A percentile compares a stretch with the other conserved stretches of the same genome.
phyloP scores from a whole-genome alignment of 2,329 filamentous ascomycete genomes.

The Metarhizium robertsii region DNA sequence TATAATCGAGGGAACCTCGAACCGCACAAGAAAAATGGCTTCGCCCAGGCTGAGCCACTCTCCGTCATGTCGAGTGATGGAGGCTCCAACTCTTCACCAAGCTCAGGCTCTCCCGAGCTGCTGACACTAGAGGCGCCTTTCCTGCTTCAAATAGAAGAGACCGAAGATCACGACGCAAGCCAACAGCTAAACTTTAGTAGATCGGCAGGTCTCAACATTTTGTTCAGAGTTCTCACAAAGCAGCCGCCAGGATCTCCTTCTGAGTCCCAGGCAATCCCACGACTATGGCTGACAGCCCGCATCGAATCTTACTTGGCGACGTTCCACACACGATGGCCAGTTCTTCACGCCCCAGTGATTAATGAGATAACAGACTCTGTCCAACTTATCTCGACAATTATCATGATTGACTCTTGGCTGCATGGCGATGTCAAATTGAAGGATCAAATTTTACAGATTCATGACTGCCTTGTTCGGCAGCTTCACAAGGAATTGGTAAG shows the following conservation, averaged over 20 bases:
- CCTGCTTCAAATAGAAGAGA: conserved; percentile 1
- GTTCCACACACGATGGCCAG: conserved; percentile 32
- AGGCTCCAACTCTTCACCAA: not conserved
- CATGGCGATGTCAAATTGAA: conserved; percentile 16
- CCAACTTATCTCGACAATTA: conserved; percentile 18
- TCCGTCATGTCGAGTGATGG: not conserved
- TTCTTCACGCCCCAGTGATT: conserved; percentile 28
- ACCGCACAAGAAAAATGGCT: not conserved
- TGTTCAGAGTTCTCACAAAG: not conserved
- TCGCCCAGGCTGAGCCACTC: not conserved
- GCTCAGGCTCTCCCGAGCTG: not conserved
- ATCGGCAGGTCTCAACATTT: not conserved
- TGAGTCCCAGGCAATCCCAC: conserved; percentile 7
- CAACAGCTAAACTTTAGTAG: not conserved
- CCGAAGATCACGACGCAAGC: not conserved
- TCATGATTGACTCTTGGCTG: conserved; percentile 31
- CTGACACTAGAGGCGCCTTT: not conserved
- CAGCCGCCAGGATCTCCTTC: conserved; percentile 1
- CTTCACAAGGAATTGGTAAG: conserved; percentile 19
- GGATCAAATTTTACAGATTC: conserved; percentile 19
- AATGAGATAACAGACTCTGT: conserved; percentile 19
- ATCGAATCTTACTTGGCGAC: conserved; percentile 25
- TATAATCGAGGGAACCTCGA: conserved; percentile 17
- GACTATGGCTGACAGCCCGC: conserved; percentile 12
- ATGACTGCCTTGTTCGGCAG: conserved; percentile 21